phyloP scores from a whole-genome alignment of 257 asterid genomes.

The Solanum sparsipilum region DNA sequence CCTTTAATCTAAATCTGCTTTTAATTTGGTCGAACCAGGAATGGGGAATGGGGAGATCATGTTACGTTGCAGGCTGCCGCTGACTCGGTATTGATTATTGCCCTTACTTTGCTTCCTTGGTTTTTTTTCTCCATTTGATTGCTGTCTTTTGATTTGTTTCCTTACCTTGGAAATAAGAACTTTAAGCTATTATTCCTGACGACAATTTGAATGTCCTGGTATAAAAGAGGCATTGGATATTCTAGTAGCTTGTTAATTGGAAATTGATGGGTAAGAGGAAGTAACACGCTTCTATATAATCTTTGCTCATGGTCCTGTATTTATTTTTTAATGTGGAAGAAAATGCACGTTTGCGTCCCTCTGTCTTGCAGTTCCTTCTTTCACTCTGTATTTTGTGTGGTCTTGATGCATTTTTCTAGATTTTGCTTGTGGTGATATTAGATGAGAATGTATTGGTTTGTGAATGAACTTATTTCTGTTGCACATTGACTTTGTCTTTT shows the following conservation, averaged over 20 bases:
- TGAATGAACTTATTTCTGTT: background rate
- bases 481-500: slow-evolving; percentile 10
- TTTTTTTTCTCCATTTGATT: background rate
- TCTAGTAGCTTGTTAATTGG: background rate
- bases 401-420: background rate
- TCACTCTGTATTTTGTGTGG: background rate
- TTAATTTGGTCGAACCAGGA: slow-evolving; percentile 32
- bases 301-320: background rate
- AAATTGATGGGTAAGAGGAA: background rate
- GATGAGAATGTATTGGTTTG: background rate
- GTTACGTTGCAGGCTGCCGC: slow-evolving; percentile 98
- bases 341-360: background rate
- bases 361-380: background rate
- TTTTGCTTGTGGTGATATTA: background rate
- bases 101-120: background rate
- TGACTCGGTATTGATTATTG: slow-evolving; percentile 50
- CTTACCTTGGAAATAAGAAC: too few species aligned
- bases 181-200: too few species aligned
- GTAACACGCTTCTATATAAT: background rate
- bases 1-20: background rate
- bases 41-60: slow-evolving; percentile 97
- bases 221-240: background rate
- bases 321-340: background rate
- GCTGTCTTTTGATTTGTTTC: too few species aligned
- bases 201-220: background rate